Evolutionary conservation across 129 eudicot genomes (phyloP).

Genomic region (Escallonia herrerae): DNA sequence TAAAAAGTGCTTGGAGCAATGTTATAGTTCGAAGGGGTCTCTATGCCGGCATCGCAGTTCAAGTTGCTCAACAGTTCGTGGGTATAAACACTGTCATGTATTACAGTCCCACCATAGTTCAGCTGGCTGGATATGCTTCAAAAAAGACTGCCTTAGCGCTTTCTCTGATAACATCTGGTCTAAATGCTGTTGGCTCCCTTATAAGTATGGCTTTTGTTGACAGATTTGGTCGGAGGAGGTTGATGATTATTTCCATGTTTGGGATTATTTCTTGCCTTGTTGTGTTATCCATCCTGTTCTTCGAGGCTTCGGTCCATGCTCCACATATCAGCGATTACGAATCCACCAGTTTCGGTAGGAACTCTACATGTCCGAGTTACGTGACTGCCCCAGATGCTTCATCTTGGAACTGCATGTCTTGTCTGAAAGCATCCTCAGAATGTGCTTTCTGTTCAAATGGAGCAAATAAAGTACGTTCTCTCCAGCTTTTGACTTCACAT

Average conservation of each 20-base stretch:
- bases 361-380: constrained; percentile 37
- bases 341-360: constrained; percentile 39
- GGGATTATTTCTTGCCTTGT: constrained; percentile 51
- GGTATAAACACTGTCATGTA: constrained; percentile 65
- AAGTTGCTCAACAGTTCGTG: constrained; percentile 68
- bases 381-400: constrained; percentile 17
- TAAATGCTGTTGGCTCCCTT: constrained; percentile 54
- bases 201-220: constrained; percentile 55
- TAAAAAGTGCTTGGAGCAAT: constrained; percentile 42
- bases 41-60: constrained; percentile 59
- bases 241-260: constrained; percentile 53
- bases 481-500: not conserved
- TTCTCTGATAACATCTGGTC: constrained; percentile 55
- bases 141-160: constrained; percentile 55
- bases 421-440: constrained; percentile 31
- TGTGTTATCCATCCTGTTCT: constrained; percentile 31
- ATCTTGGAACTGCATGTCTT: constrained; percentile 54
- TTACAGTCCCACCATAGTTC: constrained; percentile 60
- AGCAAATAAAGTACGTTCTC: constrained; percentile 25
- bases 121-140: constrained; percentile 61
- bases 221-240: constrained; percentile 50
- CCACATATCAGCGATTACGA: constrained; percentile 34
- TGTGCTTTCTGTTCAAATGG: constrained; percentile 49
- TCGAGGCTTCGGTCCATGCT: constrained; percentile 37
- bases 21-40: constrained; percentile 51